phyloP scores from a whole-genome alignment of 768 basidiomycete species.

The Kwoniella sp. region DNA sequence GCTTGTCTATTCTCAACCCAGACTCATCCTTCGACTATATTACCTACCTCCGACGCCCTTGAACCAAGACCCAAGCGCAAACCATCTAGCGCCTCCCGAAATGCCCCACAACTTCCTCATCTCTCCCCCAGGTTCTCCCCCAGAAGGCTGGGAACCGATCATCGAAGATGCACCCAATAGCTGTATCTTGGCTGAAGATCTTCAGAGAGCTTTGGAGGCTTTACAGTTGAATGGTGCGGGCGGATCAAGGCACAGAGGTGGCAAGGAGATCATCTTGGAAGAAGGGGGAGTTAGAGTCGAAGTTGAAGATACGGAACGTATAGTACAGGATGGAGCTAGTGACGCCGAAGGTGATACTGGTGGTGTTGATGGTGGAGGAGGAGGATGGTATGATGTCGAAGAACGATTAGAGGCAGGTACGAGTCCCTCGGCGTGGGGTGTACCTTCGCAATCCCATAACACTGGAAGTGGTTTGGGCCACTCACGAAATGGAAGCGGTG shows the following conservation, averaged over 20 bases:
- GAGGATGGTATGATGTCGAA: constrained; percentile 27
- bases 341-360: neutral
- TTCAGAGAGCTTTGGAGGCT: constrained; percentile 73
- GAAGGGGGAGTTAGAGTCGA: constrained; percentile 44
- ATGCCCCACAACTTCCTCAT: constrained; percentile 94
- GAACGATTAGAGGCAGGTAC: constrained; percentile 27
- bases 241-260: constrained; percentile 20
- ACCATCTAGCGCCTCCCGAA: constrained; percentile 73
- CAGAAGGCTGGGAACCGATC: constrained; percentile 92
- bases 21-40: constrained; percentile 55
- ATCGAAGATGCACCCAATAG: constrained; percentile 86
- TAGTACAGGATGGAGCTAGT: neutral
- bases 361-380: constrained; percentile 3
- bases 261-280: constrained; percentile 45
- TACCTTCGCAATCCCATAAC: constrained; percentile 25
- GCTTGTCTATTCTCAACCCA: constrained; percentile 57
- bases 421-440: constrained; percentile 10
- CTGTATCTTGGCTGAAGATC: constrained; percentile 79
- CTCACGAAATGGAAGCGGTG: neutral
- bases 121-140: constrained; percentile 96
- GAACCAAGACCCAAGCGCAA: constrained; percentile 41
- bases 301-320: constrained; percentile 23
- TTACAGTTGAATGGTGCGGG: constrained; percentile 60
- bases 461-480: neutral
- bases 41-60: constrained; percentile 46